Base-by-base conservation (phyloP, 1,284 basidiomycete species). In the Dichomitus squalens region DNA sequence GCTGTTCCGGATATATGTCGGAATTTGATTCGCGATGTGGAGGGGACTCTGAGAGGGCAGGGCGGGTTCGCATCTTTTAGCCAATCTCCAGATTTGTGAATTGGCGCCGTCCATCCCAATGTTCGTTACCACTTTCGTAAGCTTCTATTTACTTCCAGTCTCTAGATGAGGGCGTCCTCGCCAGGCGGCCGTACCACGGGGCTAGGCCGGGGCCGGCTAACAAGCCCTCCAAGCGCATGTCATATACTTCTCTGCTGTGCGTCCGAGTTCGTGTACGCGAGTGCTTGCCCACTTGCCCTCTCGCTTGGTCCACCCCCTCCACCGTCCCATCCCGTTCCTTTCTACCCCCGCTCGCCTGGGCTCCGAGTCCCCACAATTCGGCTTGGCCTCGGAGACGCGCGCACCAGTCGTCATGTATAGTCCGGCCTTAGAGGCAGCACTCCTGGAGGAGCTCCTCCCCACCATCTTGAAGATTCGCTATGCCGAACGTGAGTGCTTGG, bases 391-490 rank as follows among this genome's bases (percentile, higher is more conserved):
- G 29, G 46, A 49, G 25, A 25, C 49, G 21, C 39, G 53, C 40
- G 23, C 18, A 9, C 27, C 29, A 21, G 53, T 11, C 18, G 27
- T 16, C 50, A 57, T 62, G 57, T 35, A 46, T 16, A 52, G 23
- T 33, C 25, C 41, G 7, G 14, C 48, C 4, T 36, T 50, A 18
- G 38, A 56, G 35, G 39, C 38, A 29, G 55, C 60, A 11, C 50
- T 63, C 31, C 49, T 63, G 14, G 46, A 52, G 25, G 49, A 54
- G 21, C 51, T 58, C n/a, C 39, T 58, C 16, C 61, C 61, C 2
- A 58, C 58, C 12, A 53, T 63, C 21, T 38, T 52, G 20, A 63
- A 60, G 36, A 60, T 60, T 18, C 62, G 62, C 36, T 64, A 64
- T 53, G 59, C 62, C 6, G 62, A 64, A 49, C 47, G 62, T 64